phyloP scores from a whole-genome alignment of 2,329 filamentous ascomycete species.

The Chrysoporthe deuterocubensis region DNA sequence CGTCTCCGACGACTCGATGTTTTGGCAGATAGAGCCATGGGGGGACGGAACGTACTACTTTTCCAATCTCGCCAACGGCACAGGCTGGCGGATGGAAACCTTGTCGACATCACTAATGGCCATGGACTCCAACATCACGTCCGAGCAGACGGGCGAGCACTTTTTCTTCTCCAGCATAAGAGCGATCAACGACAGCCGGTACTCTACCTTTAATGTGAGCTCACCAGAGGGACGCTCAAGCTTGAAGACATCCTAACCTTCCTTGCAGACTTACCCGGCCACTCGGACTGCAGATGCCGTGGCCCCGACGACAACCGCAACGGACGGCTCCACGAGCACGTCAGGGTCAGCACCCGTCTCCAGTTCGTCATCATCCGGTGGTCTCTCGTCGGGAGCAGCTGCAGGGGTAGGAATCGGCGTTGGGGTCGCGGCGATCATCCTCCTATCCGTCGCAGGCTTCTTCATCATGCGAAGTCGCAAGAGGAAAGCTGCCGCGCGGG shows the following conservation, averaged over 20 bases:
- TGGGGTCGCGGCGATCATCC: background rate
- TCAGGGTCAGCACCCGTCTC: background rate
- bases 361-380: background rate
- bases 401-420: slow-evolving; percentile 19
- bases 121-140: slow-evolving; percentile 16
- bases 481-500: background rate
- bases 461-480: slow-evolving; percentile 13
- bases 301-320: background rate
- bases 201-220: slow-evolving; percentile 12
- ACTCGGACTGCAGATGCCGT: background rate
- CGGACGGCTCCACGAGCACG: background rate
- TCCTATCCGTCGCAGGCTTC: background rate
- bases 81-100: slow-evolving; percentile 14
- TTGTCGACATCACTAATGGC: background rate
- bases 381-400: slow-evolving; percentile 15
- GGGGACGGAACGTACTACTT: slow-evolving; percentile 17
- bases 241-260: background rate
- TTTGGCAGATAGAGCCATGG: slow-evolving; percentile 20
- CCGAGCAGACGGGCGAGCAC: slow-evolving; percentile 15
- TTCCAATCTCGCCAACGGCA: slow-evolving; percentile 18
- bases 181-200: slow-evolving; percentile 9
- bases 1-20: slow-evolving; percentile 21
- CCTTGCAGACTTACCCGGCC: slow-evolving; percentile 11
- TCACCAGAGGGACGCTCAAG: background rate
- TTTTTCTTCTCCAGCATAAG: slow-evolving; percentile 18